Conservation (phyloP, 2,329 filamentous ascomycete species). For the Fusarium xylarioides region DNA sequence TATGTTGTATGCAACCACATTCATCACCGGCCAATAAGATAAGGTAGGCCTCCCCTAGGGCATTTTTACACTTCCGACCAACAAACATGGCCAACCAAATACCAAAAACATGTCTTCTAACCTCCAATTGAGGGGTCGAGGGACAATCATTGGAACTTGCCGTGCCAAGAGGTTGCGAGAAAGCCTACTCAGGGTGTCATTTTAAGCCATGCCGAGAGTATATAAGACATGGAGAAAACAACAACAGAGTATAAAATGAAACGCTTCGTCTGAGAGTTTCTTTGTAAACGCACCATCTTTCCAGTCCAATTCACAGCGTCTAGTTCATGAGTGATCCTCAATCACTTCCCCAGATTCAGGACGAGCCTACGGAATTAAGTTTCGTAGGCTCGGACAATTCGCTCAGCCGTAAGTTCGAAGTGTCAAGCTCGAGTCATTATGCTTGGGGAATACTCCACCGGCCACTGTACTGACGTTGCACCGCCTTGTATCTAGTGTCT, state of each 20-base stretch:
- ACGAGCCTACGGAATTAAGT: constrained; percentile 25
- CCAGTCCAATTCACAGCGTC: not conserved
- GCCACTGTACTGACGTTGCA: constrained; percentile 6
- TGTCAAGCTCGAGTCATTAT: constrained; percentile 21
- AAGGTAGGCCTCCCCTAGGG: constrained; percentile 29
- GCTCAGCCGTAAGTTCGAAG: constrained; percentile 27
- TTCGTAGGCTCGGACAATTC: constrained; percentile 30
- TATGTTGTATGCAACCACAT: constrained; percentile 15
- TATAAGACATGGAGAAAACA: not conserved
- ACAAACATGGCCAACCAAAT: constrained; percentile 22
- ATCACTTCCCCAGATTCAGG: constrained; percentile 1
- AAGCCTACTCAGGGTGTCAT: constrained; percentile 1
- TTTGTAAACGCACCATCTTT: not conserved
- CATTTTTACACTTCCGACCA: constrained; percentile 34
- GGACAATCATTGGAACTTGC: constrained; percentile 17
- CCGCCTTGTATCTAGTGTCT: constrained; percentile 1
- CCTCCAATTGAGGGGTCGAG: constrained; percentile 12
- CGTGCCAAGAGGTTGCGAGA: not conserved
- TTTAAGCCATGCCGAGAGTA: constrained; percentile 1
- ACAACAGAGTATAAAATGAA: constrained; percentile 16
- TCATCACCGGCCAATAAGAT: constrained; percentile 13
- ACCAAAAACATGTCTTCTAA: constrained; percentile 8
- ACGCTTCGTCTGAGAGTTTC: not conserved
- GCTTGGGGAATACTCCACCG: constrained; percentile 11
- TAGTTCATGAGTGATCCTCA: constrained; percentile 18